Conservation (phyloP, 2,329 filamentous ascomycete genomes). For the Harringtonia lauricola region DNA sequence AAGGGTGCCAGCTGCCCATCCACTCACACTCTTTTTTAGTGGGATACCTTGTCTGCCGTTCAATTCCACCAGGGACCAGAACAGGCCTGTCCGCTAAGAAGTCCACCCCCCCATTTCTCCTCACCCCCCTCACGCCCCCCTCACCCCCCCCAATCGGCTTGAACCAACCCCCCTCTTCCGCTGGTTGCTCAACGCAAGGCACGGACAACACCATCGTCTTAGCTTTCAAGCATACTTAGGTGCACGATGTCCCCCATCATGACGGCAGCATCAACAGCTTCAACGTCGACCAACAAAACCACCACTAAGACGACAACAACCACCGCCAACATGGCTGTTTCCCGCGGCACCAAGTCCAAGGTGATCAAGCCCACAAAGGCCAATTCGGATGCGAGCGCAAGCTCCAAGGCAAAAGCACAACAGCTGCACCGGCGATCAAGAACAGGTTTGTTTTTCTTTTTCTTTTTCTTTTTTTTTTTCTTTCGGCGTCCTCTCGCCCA, state of each 20-base stretch:
- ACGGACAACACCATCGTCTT: background rate
- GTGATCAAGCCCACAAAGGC: slow-evolving; percentile 21
- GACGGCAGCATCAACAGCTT: slow-evolving; percentile 20
- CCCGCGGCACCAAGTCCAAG: slow-evolving; percentile 49
- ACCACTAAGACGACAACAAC: slow-evolving; percentile 21
- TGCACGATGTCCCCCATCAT: slow-evolving; percentile 51
- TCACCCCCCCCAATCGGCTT: slow-evolving; percentile 9
- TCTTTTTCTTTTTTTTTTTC: slow-evolving; percentile 10
- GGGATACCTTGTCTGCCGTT: background rate
- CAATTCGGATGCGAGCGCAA: slow-evolving; percentile 24
- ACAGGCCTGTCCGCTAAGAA: slow-evolving; percentile 8
- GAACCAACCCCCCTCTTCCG: slow-evolving; percentile 3
- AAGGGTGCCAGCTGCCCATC: slow-evolving; percentile 11
- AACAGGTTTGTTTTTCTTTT: slow-evolving; percentile 57
- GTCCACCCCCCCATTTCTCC: slow-evolving; percentile 13
- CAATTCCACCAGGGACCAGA: slow-evolving; percentile 4
- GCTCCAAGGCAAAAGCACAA: slow-evolving; percentile 58
- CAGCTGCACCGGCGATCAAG: slow-evolving; percentile 91
- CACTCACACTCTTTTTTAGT: slow-evolving; percentile 8
- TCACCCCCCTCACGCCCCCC: slow-evolving; percentile 14
- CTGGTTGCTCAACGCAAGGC: slow-evolving; percentile 2
- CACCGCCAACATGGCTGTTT: slow-evolving; percentile 49
- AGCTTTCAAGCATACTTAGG: slow-evolving; percentile 41
- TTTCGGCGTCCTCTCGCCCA: background rate
- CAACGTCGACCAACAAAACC: slow-evolving; percentile 4